Evolutionary conservation across 2,329 filamentous ascomycete species (phyloP).

Genomic region (Pseudonectria buxi): DNA sequence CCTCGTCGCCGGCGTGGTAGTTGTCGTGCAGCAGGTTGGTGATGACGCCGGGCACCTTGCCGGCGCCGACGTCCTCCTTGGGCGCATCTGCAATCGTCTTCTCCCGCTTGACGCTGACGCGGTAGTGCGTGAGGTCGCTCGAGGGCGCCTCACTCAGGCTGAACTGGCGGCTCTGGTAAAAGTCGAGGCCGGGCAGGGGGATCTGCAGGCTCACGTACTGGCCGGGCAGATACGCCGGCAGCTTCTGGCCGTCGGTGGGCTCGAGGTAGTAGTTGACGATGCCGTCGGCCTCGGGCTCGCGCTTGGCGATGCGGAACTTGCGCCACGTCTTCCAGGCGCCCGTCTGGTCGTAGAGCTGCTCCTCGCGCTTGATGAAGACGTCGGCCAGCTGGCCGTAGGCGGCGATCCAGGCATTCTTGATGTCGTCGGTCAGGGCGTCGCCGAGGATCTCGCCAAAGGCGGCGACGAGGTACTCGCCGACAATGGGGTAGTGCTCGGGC

Average conservation of each 20-base stretch:
- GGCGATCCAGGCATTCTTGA: constrained; percentile 63
- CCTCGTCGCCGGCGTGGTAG: constrained; percentile 42
- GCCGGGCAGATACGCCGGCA: constrained; percentile 61
- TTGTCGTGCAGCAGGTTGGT: constrained; percentile 46
- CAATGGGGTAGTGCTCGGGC: constrained; percentile 63
- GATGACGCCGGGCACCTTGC: constrained; percentile 39
- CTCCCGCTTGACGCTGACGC: constrained; percentile 68
- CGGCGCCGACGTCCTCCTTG: constrained; percentile 26
- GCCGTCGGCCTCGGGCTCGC: constrained; percentile 51
- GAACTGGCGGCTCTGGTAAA: constrained; percentile 68
- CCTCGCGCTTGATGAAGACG: constrained; percentile 62
- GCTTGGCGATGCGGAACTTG: constrained; percentile 49
- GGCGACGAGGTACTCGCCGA: constrained; percentile 60
- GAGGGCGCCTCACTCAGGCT: constrained; percentile 56
- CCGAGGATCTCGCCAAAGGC: constrained; percentile 64
- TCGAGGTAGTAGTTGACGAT: constrained; percentile 66
- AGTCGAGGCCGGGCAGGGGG: constrained; percentile 49
- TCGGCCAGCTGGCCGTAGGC: constrained; percentile 67
- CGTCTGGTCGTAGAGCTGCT: constrained; percentile 48
- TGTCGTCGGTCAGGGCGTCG: constrained; percentile 56
- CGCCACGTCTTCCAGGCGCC: constrained; percentile 42
- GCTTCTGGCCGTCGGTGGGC: constrained; percentile 46
- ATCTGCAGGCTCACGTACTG: constrained; percentile 66
- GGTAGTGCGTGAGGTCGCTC: constrained; percentile 51
- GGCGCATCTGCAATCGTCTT: constrained; percentile 29